A percentile compares a stretch with the other conserved stretches of the same genome.
Conservation (phyloP, 225 moss, liverwort and hornwort genomes). For the Straminergon stramineum region DNA sequence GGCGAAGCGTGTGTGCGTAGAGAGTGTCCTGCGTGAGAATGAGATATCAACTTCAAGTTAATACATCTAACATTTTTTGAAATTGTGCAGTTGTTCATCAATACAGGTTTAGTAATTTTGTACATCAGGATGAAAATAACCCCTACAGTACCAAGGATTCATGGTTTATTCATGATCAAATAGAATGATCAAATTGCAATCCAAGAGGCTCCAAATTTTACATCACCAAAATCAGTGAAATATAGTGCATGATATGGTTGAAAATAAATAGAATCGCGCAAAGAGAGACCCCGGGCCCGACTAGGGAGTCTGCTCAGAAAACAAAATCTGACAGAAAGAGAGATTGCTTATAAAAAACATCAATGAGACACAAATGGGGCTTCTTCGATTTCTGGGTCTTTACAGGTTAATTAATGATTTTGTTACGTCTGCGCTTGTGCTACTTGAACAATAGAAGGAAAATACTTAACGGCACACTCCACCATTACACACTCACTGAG, state of each 20-base stretch:
- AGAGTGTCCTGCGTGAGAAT: constrained; percentile 52
- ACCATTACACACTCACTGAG: background rate
- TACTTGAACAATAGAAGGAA: background rate
- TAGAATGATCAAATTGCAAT: background rate
- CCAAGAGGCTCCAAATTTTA: background rate
- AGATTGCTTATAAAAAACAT: background rate
- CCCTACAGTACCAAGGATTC: background rate
- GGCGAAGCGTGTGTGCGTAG: constrained; percentile 59
- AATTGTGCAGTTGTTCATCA: background rate
- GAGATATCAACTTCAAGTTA: background rate
- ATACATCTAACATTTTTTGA: background rate
- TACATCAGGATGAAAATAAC: background rate
- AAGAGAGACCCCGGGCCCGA: background rate
- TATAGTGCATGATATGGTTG: background rate
- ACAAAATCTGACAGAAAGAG: background rate
- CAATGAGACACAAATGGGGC: background rate
- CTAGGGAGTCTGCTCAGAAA: background rate
- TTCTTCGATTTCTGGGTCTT: background rate
- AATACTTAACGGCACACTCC: background rate
- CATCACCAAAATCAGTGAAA: background rate
- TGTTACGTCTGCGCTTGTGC: background rate
- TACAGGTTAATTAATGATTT: no score
- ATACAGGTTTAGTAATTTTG: background rate
- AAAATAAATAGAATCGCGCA: background rate
- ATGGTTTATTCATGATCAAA: background rate